Evolutionary conservation across 2,329 filamentous ascomycete species (phyloP), one percentile per base, ranked within the genome.

Genomic region (Phoma herbarum): DNA sequence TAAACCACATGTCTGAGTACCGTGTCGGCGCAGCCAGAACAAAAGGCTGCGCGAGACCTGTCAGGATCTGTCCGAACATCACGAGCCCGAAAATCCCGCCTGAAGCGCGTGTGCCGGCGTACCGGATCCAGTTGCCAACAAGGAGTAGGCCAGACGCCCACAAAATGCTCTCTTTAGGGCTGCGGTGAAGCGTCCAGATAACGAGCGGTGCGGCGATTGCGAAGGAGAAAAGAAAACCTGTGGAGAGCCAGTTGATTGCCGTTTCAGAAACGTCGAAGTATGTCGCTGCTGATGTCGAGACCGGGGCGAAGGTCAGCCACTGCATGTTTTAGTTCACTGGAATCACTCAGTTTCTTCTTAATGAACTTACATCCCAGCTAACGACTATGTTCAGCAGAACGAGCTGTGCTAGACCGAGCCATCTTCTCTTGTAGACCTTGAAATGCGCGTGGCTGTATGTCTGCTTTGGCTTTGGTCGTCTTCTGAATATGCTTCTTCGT

Each of bases 1-100:
- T 93, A 79, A 98, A 98, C 95, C 95, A 98, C 59, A 97, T 81
- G 74, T 97, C 93, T 53, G 91, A 95, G 78, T 96, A 99, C 61
- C 92, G 84, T 0, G 95, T 94, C 0, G 95, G 94, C 0, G 94
- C 92, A 7, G 90, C 88, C 10, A 98, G 86, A 12, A 96, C 92
- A 75, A 98, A 98, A 0, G 95, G 93, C 74, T 99, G 95, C 0
- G 92, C 88, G 37, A 97, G 83, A 0, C 94, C 95, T 51, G 91
- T 92, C 60, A 99, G 76, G 74, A 98, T 90, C 80, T 98, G 94
- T 4, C 94, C 94, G 67, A 96, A 88, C 90, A 98, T 92, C 61
- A 92, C 89, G 43, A 90, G 83, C 41, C 88, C 88, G 71, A 91
- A 96, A 65, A 82, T 84, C 48, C 90, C 90, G 23, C 86, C 79